Percentiles rank a stretch among this genome's conserved stretches.
These are phyloP conservation scores for Helotiales sp. DNA, from an alignment of 2,329 filamentous ascomycete genomes.

Conservation along the genomic window DNA sequence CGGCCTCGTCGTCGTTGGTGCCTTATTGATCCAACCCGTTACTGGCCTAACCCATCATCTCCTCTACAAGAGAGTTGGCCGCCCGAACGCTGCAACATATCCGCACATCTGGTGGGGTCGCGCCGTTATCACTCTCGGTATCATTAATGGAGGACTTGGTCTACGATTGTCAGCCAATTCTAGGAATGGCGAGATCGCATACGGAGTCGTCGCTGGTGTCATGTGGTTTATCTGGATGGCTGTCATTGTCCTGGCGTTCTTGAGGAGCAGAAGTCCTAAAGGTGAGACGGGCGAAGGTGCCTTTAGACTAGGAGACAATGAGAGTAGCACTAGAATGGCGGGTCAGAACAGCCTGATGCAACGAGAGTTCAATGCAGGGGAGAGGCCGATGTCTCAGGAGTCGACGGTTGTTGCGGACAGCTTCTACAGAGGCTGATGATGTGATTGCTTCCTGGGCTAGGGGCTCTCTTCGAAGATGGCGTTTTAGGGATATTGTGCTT, in stretches of 20 bases:
- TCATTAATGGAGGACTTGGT: constrained; percentile 68
- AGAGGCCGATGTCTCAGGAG: constrained; percentile 6
- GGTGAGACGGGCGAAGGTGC: constrained; percentile 19
- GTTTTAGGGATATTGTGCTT: not conserved
- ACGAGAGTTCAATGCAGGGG: not conserved
- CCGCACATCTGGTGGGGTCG: constrained; percentile 66
- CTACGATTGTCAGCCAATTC: constrained; percentile 54
- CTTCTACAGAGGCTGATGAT: constrained; percentile 5
- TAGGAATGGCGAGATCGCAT: constrained; percentile 54
- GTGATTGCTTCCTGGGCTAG: not conserved
- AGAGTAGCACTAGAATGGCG: constrained; percentile 17
- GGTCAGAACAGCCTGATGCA: not conserved
- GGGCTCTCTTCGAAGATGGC: not conserved
- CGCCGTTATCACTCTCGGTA: constrained; percentile 59
- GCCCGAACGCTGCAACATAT: constrained; percentile 56
- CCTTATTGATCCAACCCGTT: constrained; percentile 61
- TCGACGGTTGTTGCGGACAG: not conserved
- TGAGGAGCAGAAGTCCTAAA: constrained; percentile 15
- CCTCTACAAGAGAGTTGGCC: constrained; percentile 52
- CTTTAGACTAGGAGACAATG: constrained; percentile 1
- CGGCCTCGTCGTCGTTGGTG: constrained; percentile 58
- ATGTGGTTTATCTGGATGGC: constrained; percentile 53
- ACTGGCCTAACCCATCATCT: constrained; percentile 63
- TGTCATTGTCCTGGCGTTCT: constrained; percentile 35
- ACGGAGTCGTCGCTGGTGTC: constrained; percentile 61